Conservation (phyloP, 2,329 filamentous ascomycete genomes). For the Ophiosphaerella narmari region DNA sequence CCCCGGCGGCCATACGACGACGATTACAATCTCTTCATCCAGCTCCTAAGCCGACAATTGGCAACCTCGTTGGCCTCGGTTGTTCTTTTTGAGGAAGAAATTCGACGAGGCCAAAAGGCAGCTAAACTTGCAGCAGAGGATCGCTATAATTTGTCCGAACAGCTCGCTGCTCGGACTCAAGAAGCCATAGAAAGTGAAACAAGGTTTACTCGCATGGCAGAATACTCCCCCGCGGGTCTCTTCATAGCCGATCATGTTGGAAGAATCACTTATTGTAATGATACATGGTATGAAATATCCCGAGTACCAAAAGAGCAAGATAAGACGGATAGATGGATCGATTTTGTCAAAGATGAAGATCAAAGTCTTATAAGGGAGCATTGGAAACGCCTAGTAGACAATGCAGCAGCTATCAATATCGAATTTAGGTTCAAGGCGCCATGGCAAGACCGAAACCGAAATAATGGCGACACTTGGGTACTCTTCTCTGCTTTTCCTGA, state of each 20-base stretch:
- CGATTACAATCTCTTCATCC: constrained; percentile 78
- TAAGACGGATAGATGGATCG: constrained; percentile 71
- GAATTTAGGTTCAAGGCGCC: constrained; percentile 77
- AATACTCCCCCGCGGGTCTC: constrained; percentile 81
- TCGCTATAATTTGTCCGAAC: constrained; percentile 75
- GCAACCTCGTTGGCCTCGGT: constrained; percentile 81
- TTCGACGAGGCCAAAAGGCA: constrained; percentile 72
- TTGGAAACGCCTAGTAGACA: constrained; percentile 66
- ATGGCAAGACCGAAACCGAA: constrained; percentile 62
- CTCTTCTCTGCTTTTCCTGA: constrained; percentile 78
- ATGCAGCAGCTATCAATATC: constrained; percentile 67
- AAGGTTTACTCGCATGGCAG: constrained; percentile 81
- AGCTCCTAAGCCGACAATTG: constrained; percentile 74
- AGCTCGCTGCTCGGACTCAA: constrained; percentile 67
- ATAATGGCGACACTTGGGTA: constrained; percentile 72
- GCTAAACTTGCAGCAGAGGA: constrained; percentile 76
- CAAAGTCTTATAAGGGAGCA: constrained; percentile 60
- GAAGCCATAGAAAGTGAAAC: constrained; percentile 68
- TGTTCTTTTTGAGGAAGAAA: constrained; percentile 82
- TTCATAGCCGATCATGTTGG: constrained; percentile 78
- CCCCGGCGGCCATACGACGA: constrained; percentile 78
- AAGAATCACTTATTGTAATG: constrained; percentile 78
- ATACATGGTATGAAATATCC: constrained; percentile 73
- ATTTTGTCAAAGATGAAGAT: constrained; percentile 71
- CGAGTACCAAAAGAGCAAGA: constrained; percentile 64